These are phyloP conservation scores for Aspergillus ochraceus DNA, from an alignment of 2,329 filamentous ascomycete species.

Conservation along the genomic window DNA sequence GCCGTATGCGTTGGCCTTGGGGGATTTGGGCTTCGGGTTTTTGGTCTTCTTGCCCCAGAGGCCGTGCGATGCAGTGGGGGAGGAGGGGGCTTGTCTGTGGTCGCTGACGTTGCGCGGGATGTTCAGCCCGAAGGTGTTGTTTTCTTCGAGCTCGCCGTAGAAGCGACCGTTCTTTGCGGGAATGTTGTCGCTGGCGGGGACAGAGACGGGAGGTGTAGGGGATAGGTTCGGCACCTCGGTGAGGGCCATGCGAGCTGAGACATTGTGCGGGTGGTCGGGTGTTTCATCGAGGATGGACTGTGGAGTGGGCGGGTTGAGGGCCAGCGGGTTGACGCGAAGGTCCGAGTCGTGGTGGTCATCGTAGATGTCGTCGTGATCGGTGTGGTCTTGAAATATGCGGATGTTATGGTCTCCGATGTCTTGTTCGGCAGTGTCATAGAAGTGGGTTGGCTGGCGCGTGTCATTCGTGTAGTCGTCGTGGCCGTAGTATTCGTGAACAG, in stretches of 20 bases:
- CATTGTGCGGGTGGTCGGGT: conserved; percentile 22
- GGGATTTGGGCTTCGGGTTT: conserved; percentile 32
- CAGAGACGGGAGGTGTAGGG: conserved; percentile 24
- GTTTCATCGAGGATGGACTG: conserved; percentile 29
- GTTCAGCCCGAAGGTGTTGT: conserved; percentile 17
- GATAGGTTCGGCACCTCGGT: conserved; percentile 37
- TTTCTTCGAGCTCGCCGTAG: conserved; percentile 38
- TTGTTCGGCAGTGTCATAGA: conserved; percentile 28
- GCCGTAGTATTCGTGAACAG: conserved; percentile 34
- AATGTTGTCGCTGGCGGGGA: conserved; percentile 27
- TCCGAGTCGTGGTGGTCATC: conserved; percentile 22
- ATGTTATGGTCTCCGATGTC: conserved; percentile 39
- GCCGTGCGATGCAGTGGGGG: neutral
- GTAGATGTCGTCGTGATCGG: conserved; percentile 23
- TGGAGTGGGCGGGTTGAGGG: conserved; percentile 49
- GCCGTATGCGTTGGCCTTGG: conserved; percentile 35
- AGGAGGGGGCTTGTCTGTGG: conserved; percentile 13
- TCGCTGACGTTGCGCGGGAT: conserved; percentile 24
- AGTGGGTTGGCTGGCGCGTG: conserved; percentile 14
- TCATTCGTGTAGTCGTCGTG: conserved; percentile 30
- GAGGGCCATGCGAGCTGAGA: conserved; percentile 31
- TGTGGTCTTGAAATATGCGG: conserved; percentile 34
- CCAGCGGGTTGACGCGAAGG: conserved; percentile 42
- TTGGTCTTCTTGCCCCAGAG: conserved; percentile 30
- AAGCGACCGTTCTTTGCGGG: conserved; percentile 37